Percentiles rank a stretch among this genome's conserved stretches.
phyloP scores from a whole-genome alignment of 2,329 filamentous ascomycete species.

The Leptodontidium sp. region DNA sequence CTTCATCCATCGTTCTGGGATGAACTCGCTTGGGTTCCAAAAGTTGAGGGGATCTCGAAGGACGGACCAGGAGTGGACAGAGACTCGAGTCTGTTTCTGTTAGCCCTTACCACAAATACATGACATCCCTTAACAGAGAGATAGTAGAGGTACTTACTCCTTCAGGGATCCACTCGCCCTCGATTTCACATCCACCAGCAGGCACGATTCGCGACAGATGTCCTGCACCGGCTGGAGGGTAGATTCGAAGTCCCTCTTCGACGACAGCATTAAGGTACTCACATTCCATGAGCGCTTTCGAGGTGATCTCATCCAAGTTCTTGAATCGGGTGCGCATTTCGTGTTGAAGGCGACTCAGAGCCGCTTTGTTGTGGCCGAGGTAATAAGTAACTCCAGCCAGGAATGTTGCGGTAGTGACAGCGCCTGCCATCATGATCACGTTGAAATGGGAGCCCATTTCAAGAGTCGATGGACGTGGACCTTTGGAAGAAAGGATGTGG shows the following conservation, averaged over 20 bases:
- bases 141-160: slow-evolving; percentile 28
- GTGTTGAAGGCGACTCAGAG: slow-evolving; percentile 27
- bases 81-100: slow-evolving; percentile 36
- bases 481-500: slow-evolving; percentile 34
- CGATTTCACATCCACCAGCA: slow-evolving; percentile 33
- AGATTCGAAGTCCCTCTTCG: slow-evolving; percentile 34
- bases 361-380: slow-evolving; percentile 27
- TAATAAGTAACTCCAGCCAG: slow-evolving; percentile 35
- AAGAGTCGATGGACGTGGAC: slow-evolving; percentile 30
- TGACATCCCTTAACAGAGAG: not conserved
- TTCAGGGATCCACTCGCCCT: slow-evolving; percentile 37
- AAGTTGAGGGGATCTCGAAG: slow-evolving; percentile 34
- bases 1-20: slow-evolving; percentile 38
- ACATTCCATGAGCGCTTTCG: slow-evolving; percentile 26
- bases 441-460: slow-evolving; percentile 38
- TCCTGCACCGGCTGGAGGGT: slow-evolving; percentile 33
- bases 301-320: slow-evolving; percentile 27
- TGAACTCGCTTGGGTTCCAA: slow-evolving; percentile 33
- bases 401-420: slow-evolving; percentile 35
- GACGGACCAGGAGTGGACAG: slow-evolving; percentile 38
- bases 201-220: slow-evolving; percentile 36
- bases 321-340: slow-evolving; percentile 28
- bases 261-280: slow-evolving; percentile 33
- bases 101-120: not conserved
- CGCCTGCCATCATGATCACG: slow-evolving; percentile 38